These are phyloP conservation scores for Ceriops zippeliana DNA, from an alignment of 345 rosid genomes.

Conservation along the genomic window DNA sequence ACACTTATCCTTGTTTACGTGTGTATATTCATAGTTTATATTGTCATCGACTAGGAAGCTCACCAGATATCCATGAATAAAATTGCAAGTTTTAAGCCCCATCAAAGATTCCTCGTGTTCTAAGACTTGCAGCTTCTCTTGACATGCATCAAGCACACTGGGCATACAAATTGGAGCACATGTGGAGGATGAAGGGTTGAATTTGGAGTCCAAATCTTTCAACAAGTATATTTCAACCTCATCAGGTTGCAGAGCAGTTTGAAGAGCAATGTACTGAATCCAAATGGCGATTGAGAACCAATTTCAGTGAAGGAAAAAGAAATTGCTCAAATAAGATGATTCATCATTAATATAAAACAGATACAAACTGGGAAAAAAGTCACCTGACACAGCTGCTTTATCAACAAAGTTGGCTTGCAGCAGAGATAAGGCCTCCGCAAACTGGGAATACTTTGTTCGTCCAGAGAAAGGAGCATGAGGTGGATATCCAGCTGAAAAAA, in stretches of 20 bases:
- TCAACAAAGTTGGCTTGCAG: slow-evolving; percentile 63
- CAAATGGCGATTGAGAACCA: slow-evolving; percentile 13
- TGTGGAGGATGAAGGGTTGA: slow-evolving; percentile 11
- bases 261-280: slow-evolving; percentile 66
- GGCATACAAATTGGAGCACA: slow-evolving; percentile 6
- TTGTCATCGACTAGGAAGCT: slow-evolving; percentile 7
- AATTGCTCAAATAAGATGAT: neutral
- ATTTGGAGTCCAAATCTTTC: slow-evolving; percentile 30
- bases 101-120: slow-evolving; percentile 41
- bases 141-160: slow-evolving; percentile 20
- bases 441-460: slow-evolving; percentile 47
- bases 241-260: slow-evolving; percentile 56
- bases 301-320: neutral
- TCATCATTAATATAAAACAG: neutral
- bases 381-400: slow-evolving; percentile 80
- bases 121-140: slow-evolving; percentile 36
- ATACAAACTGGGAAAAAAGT: slow-evolving; percentile 30
- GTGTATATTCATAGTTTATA: neutral
- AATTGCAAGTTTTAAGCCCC: slow-evolving; percentile 24
- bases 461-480: slow-evolving; percentile 72
- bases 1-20: neutral
- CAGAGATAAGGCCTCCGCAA: slow-evolving; percentile 77
- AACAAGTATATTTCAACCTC: slow-evolving; percentile 64
- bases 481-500: slow-evolving; percentile 56
- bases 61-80: slow-evolving; percentile 38